Evolutionary conservation across 192 early-diverging fungal species (phyloP), one percentile per base, ranked within the genome.

Genomic region (Piromyces sp.): DNA sequence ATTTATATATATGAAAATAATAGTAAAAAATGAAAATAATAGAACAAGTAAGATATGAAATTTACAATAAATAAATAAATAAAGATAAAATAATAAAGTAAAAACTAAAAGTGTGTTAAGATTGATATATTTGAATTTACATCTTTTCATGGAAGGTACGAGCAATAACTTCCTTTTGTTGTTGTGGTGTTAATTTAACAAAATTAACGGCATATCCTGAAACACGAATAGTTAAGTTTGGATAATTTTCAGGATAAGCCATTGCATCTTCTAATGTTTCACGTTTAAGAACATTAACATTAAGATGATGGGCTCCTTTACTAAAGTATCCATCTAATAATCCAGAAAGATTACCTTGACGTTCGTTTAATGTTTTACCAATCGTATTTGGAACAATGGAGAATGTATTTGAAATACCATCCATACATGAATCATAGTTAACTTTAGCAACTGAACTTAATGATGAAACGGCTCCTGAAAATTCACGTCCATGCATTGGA

Each of bases 401-500:
- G 15, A 83, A 83, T 19, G 83, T 83, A 83, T 83, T 83, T 16
- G 82, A 83, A 83, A 83, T 80, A 31, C 83, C 83, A 36, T 83
- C 83, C 37, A 38, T 38, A 36, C 83, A 83, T 36, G 83, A 33
- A 42, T 83, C 80, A 80, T 83, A 83, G 14, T 82, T 82, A n/a
- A 83, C 83, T 83, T 83, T 83, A 30, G 83, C 83, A 30, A 83
- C 83, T 2, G 83, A 83, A 29, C 13, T 80, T 13, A 83, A n/a
- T 51, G 80, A 29, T 58, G 82, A 81, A 30, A 83, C 17, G 15
- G 83, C 83, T 13, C 83, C 83, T 30, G 37, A 83, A 31, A 42
- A 33, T 81, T 83, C 83, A 83, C 83, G 83, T 12, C 83, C 83
- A 36, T 83, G 83, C 83, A 83, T 83, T 81, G 83, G 83, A 79